Base-by-base conservation (phyloP, 2,329 filamentous ascomycete genomes). In the Claviceps monticola region DNA sequence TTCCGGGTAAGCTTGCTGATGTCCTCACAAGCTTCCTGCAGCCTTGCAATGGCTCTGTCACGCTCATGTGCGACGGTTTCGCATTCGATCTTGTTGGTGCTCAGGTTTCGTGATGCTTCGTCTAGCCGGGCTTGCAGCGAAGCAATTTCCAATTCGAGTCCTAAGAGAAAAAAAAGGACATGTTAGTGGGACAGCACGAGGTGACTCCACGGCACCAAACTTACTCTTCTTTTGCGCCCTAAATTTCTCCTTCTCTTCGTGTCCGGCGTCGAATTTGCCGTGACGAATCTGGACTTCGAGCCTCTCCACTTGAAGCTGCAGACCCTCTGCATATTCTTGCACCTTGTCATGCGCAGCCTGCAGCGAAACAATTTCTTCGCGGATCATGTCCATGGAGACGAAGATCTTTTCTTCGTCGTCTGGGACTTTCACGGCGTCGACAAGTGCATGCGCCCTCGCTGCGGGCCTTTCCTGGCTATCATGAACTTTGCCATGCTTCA, bases 61-160 rank as follows among this genome's bases (percentile, higher is more conserved):
- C 81, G 76, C 64, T 87, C 84, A 34, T 77, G 73, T 3, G 74
- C 72, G 43, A 85, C 66, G 3, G 80, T 76, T 55, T 83, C 78
- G 53, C 77, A 80, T 55, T 81, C 76, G 50, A 82, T 80, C 49
- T 84, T 79, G 38, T 75, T 72, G n/a, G 79, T 72, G 54, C 75
- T 79, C 23, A 78, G 69, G 60, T 83, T 83, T 45, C 77, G 77
- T 51, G 81, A 79, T 39, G 78, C 73, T 56, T 82, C 74, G 54
- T 84, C 79, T 1, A 86, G 68, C 16, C 78, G 79, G 7, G 74
- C 69, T 58, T 83, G 78, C 39, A 86, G 68, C 19, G 78, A 72
- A 46, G 78, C 73, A 44, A 86, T 69, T 59, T 80, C 73, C 26
- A 76, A 68, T 60, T 84, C 77, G 41, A 85, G 68, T 48, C 75